Percentiles rank a stretch among this genome's conserved stretches.
These are phyloP conservation scores for Pyrenophora tritici-repentis DNA, from an alignment of 2,329 filamentous ascomycete genomes.

Conservation along the genomic window DNA sequence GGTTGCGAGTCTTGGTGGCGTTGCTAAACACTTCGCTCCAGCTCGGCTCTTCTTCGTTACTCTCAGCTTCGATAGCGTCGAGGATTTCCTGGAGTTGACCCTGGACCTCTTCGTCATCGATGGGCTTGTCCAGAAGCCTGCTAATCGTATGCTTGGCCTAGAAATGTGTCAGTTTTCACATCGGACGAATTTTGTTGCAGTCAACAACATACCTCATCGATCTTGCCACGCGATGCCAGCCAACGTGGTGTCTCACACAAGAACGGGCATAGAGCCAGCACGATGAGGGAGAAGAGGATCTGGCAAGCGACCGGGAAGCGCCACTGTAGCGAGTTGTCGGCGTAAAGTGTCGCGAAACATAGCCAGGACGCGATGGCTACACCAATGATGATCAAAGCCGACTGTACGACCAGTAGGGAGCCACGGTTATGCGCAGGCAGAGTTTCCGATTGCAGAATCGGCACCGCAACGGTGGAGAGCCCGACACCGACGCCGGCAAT, in stretches of 20 bases:
- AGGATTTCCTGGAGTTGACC: slow-evolving; percentile 46
- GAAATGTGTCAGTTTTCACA: not conserved
- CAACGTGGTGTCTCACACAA: slow-evolving; percentile 50
- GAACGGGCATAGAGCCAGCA: slow-evolving; percentile 55
- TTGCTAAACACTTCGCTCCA: slow-evolving; percentile 47
- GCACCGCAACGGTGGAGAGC: slow-evolving; percentile 54
- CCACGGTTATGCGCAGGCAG: slow-evolving; percentile 24
- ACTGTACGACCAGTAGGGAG: slow-evolving; percentile 18
- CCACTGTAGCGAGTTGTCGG: slow-evolving; percentile 25
- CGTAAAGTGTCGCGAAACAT: slow-evolving; percentile 19
- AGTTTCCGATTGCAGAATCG: slow-evolving; percentile 52
- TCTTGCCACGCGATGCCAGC: slow-evolving; percentile 34
- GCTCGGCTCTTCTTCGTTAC: slow-evolving; percentile 36
- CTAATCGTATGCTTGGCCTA: slow-evolving; percentile 29
- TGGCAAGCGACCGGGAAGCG: slow-evolving; percentile 59
- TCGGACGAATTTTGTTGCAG: not conserved
- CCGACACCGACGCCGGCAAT: slow-evolving; percentile 52
- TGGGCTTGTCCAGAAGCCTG: slow-evolving; percentile 38
- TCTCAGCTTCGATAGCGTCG: slow-evolving; percentile 39
- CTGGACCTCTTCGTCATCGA: slow-evolving; percentile 39
- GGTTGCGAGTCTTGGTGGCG: slow-evolving; percentile 41
- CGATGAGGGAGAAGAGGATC: slow-evolving; percentile 60
- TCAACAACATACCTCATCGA: slow-evolving; percentile 26
- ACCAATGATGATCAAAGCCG: slow-evolving; percentile 23
- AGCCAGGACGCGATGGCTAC: slow-evolving; percentile 23